Evolutionary conservation across 2,329 filamentous ascomycete species (phyloP).

Genomic region (Trematosphaeria pertusa): DNA sequence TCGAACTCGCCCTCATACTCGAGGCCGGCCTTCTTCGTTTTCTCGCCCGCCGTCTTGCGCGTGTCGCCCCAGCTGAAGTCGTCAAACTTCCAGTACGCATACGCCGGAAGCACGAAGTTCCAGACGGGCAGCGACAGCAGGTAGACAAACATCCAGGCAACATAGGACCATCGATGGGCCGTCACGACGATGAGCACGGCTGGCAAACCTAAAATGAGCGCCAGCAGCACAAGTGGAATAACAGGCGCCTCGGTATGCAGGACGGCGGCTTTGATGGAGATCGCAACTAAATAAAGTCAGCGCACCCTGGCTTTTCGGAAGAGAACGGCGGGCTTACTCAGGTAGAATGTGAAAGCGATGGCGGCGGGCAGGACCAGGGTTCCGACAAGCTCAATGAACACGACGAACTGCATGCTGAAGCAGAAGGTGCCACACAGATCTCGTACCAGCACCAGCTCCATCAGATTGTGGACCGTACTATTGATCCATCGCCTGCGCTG

Average conservation of each 20-base stretch:
- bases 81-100: conserved; percentile 99
- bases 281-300: conserved; percentile 68
- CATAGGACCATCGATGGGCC: conserved; percentile 89
- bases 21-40: conserved; percentile 83
- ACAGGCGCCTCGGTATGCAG: conserved; percentile 69
- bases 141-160: conserved; percentile 97
- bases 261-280: conserved; percentile 76
- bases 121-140: conserved; percentile 90
- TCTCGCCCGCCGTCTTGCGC: conserved; percentile 90
- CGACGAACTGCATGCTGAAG: conserved; percentile 99
- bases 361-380: conserved; percentile 94
- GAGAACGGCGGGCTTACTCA: conserved; percentile 68
- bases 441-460: conserved; percentile 94
- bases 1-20: conserved; percentile 97
- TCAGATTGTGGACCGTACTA: conserved; percentile 97
- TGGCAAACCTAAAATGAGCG: conserved; percentile 89
- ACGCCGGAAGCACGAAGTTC: conserved; percentile 94
- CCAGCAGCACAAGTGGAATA: conserved; percentile 89
- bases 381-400: conserved; percentile 93
- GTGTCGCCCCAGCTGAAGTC: conserved; percentile 99
- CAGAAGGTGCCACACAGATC: conserved; percentile 99
- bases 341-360: conserved; percentile 96
- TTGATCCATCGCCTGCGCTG: conserved; percentile 99
- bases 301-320: conserved; percentile 9
- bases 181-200: conserved; percentile 91